These are phyloP conservation scores for Lathyrus oleraceus DNA, from an alignment of 306 rosid species.

Conservation along the genomic window DNA sequence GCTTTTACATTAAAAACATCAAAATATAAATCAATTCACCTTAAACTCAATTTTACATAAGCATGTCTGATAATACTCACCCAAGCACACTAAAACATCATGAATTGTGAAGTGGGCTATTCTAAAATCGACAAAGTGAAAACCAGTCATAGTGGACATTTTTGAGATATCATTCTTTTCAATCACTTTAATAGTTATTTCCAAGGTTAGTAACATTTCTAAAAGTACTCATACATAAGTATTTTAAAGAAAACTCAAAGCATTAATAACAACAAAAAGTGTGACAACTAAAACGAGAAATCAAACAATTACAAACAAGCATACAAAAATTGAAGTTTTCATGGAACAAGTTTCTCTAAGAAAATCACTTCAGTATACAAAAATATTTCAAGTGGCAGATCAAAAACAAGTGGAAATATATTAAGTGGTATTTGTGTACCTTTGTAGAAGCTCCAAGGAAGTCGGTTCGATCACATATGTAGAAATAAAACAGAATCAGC, in stretches of 20 bases:
- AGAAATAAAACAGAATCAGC: conserved; percentile 78
- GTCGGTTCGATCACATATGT: conserved; percentile 84
- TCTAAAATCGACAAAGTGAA: conserved; percentile 16
- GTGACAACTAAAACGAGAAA: conserved; percentile 8
- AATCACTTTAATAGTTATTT: conserved; percentile 5
- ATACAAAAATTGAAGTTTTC: conserved; percentile 18
- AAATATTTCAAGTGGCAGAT: conserved; percentile 24
- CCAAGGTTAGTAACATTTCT: conserved; percentile 19
- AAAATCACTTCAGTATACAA: conserved; percentile 15
- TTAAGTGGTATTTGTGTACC: conserved; percentile 49
- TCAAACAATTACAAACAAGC: conserved; percentile 22
- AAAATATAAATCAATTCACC: background rate
- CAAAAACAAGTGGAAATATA: conserved; percentile 21
- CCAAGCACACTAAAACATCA: background rate
- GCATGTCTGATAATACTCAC: background rate
- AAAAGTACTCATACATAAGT: conserved; percentile 16
- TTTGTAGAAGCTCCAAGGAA: conserved; percentile 76
- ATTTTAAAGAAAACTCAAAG: conserved; percentile 12
- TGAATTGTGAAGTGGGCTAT: conserved; percentile 16
- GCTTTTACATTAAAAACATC: conserved; percentile 1
- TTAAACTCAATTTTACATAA: conserved; percentile 7
- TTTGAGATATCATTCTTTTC: conserved; percentile 23
- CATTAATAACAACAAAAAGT: conserved; percentile 24
- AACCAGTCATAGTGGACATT: conserved; percentile 10
- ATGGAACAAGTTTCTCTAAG: conserved; percentile 11